phyloP scores from a whole-genome alignment of 2,329 filamentous ascomycete species.

The Colletotrichum sp. region DNA sequence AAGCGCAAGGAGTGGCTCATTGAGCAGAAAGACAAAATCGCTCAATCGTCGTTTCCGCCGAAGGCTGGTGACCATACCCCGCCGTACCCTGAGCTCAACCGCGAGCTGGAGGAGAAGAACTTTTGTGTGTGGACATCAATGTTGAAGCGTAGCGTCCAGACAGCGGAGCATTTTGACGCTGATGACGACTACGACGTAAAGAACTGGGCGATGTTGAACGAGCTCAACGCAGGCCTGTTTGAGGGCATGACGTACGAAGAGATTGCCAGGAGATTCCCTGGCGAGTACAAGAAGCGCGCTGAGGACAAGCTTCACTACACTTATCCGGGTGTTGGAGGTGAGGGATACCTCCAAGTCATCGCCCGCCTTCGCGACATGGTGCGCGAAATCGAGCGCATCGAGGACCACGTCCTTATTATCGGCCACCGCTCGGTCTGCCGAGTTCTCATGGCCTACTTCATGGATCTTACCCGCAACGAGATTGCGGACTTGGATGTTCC shows the following conservation, averaged over 20 bases:
- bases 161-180: slow-evolving; percentile 83
- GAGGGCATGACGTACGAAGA: slow-evolving; percentile 95
- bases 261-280: slow-evolving; percentile 78
- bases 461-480: slow-evolving; percentile 86
- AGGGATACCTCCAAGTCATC: slow-evolving; percentile 97
- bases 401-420: slow-evolving; percentile 91
- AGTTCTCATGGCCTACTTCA: slow-evolving; percentile 95
- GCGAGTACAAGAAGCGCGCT: slow-evolving; percentile 82
- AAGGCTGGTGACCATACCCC: slow-evolving; percentile 90
- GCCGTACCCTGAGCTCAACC: slow-evolving; percentile 85
- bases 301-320: slow-evolving; percentile 94
- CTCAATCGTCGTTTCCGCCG: slow-evolving; percentile 84
- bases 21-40: slow-evolving; percentile 79
- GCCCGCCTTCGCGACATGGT: slow-evolving; percentile 95
- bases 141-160: slow-evolving; percentile 88
- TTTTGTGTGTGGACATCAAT: slow-evolving; percentile 99
- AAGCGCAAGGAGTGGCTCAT: slow-evolving; percentile 84
- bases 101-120: slow-evolving; percentile 77
- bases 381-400: slow-evolving; percentile 95
- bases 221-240: slow-evolving; percentile 90
- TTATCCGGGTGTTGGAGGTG: slow-evolving; percentile 93
- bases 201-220: slow-evolving; percentile 97
- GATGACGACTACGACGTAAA: slow-evolving; percentile 98
- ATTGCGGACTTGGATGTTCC: slow-evolving; percentile 96
- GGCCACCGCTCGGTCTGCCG: slow-evolving; percentile 91